phyloP scores from a whole-genome alignment of 257 asterid species.

The Solanum bukasovii region DNA sequence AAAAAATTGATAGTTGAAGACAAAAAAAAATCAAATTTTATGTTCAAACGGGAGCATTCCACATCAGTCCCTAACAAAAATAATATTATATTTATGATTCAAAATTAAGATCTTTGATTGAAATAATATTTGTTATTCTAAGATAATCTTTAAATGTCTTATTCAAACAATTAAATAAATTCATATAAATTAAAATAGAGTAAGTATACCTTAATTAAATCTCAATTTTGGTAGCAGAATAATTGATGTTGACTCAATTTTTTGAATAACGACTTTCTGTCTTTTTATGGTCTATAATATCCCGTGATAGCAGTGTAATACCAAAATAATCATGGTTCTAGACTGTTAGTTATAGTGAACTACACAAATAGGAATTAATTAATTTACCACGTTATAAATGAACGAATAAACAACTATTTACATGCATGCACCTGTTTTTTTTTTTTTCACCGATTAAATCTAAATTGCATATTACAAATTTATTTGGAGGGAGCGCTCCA shows the following conservation, averaged over 20 bases:
- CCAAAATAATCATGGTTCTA: background rate
- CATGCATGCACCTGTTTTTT: too few relatives aligned
- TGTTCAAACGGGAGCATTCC: too few relatives aligned
- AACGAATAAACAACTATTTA: background rate
- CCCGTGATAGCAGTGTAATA: background rate
- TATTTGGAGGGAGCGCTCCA: too few relatives aligned
- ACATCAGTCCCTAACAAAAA: too few relatives aligned
- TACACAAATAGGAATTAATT: too few relatives aligned
- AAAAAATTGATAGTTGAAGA: too few relatives aligned
- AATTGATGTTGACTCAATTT: background rate
- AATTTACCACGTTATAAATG: background rate
- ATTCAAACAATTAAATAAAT: background rate
- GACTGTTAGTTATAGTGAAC: background rate
- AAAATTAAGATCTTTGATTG: too few relatives aligned
- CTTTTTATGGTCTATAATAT: background rate
- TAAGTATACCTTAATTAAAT: background rate
- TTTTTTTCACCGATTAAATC: too few relatives aligned
- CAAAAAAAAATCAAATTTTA: too few relatives aligned
- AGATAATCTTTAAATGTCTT: background rate
- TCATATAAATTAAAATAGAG: background rate
- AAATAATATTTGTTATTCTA: too few relatives aligned
- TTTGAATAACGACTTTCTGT: background rate
- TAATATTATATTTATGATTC: too few relatives aligned
- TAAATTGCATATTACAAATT: too few relatives aligned
- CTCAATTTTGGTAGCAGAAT: background rate